These are phyloP conservation scores for Venturia aucupariae DNA, from an alignment of 2,329 filamentous ascomycete species.

Conservation along the genomic window DNA sequence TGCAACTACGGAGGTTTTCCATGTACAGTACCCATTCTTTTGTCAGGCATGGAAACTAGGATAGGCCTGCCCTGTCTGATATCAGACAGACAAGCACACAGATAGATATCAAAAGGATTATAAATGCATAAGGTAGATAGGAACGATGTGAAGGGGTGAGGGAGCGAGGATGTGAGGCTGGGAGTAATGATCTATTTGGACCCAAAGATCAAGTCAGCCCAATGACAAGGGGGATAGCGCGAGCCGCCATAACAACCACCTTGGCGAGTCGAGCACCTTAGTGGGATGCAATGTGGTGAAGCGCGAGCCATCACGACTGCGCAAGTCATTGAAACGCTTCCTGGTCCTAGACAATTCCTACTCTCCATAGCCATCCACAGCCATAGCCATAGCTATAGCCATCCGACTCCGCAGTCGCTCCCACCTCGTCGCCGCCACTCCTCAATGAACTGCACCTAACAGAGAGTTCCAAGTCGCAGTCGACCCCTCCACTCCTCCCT, in stretches of 20 bases:
- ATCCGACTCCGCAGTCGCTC: background rate
- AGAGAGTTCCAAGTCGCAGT: background rate
- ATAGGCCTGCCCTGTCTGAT: background rate
- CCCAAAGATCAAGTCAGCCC: background rate
- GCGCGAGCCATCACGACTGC: background rate
- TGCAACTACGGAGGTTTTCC: background rate
- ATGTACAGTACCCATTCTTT: background rate
- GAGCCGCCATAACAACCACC: background rate
- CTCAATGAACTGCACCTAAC: conserved; percentile 1
- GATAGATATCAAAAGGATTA: no score
- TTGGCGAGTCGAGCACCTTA: background rate
- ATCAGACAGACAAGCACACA: no score
- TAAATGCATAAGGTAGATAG: no score
- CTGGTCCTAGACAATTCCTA: background rate
- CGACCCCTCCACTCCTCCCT: conserved; percentile 6
- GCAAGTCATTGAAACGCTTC: background rate
- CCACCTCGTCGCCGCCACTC: background rate
- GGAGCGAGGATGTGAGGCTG: background rate
- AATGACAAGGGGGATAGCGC: background rate
- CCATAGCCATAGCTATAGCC: background rate
- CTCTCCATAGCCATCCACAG: background rate
- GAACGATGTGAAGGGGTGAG: no score
- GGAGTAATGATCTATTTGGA: background rate
- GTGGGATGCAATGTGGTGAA: background rate
- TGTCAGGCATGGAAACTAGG: background rate